phyloP scores from a whole-genome alignment of 495 filamentous ascomycete species.

The Glonium stellatum region DNA sequence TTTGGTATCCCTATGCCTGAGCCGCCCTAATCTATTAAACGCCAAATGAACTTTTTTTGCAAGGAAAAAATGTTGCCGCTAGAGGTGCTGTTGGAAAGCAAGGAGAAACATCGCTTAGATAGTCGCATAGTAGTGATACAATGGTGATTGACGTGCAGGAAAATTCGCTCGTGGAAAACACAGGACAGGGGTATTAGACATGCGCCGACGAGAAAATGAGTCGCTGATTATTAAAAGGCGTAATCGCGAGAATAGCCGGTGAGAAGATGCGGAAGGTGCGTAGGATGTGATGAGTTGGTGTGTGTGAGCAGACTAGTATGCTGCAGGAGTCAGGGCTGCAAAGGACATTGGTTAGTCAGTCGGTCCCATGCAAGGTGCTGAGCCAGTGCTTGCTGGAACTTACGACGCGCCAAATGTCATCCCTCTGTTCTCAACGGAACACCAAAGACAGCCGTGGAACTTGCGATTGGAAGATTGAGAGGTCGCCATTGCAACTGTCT shows the following conservation, averaged over 20 bases:
- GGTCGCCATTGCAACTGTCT: background rate
- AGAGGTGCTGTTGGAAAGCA: slow-evolving; percentile 9
- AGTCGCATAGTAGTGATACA: slow-evolving; percentile 6
- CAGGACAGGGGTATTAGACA: slow-evolving; percentile 25
- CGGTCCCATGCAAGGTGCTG: slow-evolving; percentile 19
- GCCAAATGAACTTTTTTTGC: slow-evolving; percentile 14
- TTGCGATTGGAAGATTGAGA: background rate
- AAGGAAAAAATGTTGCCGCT: slow-evolving; percentile 3
- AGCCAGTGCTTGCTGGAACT: slow-evolving; percentile 12
- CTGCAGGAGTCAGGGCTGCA: slow-evolving; percentile 19
- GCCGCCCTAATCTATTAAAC: slow-evolving; percentile 27
- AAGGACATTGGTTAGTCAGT: slow-evolving; percentile 19
- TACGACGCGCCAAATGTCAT: slow-evolving; percentile 24
- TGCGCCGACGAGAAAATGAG: slow-evolving; percentile 18
- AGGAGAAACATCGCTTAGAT: slow-evolving; percentile 3
- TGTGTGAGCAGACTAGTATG: background rate
- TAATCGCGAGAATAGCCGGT: slow-evolving; percentile 13
- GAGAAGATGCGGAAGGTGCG: slow-evolving; percentile 4
- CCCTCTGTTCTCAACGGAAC: slow-evolving; percentile 20
- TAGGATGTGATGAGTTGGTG: background rate
- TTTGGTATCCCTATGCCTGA: slow-evolving; percentile 29
- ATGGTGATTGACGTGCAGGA: background rate
- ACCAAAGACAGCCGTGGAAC: slow-evolving; percentile 1
- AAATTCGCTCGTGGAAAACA: slow-evolving; percentile 15
- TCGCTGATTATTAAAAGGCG: slow-evolving; percentile 30